Conservation (phyloP, 1,284 basidiomycete species). For the Stygiomarasmius scandens region DNA sequence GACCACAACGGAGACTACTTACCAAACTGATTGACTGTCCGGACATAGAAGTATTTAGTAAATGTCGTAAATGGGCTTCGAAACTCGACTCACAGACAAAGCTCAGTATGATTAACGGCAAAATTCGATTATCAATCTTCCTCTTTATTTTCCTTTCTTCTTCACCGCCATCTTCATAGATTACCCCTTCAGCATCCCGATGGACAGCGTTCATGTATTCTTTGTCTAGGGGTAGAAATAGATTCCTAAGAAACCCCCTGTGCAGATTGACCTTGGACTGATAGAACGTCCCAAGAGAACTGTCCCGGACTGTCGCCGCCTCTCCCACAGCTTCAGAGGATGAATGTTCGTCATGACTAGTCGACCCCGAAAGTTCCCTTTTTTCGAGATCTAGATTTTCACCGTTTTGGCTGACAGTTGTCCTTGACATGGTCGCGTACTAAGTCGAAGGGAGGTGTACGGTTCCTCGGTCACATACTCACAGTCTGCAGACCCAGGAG, state of each 20-base stretch:
- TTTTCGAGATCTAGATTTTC: background rate
- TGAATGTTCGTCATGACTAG: background rate
- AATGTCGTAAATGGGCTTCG: conserved; percentile 47
- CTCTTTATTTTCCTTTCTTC: conserved; percentile 39
- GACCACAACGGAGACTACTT: conserved; percentile 11
- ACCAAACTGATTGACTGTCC: conserved; percentile 60
- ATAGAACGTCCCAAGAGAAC: background rate
- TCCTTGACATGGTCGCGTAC: no score
- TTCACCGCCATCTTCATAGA: conserved; percentile 50
- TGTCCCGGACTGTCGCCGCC: no score
- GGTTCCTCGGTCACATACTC: no score
- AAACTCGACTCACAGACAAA: conserved; percentile 21
- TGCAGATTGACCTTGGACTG: background rate
- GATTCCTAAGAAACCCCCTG: conserved; percentile 25
- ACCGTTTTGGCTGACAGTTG: no score
- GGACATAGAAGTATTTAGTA: background rate
- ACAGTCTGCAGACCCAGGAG: no score
- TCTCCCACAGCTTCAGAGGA: no score
- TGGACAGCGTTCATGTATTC: conserved; percentile 51
- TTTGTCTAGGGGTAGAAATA: conserved; percentile 50
- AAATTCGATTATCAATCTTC: conserved; percentile 51
- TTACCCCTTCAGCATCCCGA: conserved; percentile 47
- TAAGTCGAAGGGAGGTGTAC: no score
- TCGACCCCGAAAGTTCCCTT: background rate
- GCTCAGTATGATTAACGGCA: conserved; percentile 51